Conservation (phyloP, 148 eudicot genomes). For the Fagopyrum homotropicum region DNA sequence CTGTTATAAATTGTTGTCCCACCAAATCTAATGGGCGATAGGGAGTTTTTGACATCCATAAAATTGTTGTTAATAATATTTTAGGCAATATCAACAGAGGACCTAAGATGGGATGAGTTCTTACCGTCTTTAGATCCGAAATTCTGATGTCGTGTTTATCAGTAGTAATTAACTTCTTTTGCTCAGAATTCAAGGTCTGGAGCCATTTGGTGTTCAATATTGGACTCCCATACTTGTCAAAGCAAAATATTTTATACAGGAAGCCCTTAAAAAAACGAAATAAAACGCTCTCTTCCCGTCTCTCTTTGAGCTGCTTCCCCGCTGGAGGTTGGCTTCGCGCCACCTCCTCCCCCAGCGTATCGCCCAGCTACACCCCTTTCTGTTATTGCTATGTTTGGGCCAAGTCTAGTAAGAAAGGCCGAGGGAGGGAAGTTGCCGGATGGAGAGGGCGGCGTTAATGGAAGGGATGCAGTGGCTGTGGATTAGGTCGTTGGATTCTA, state of each 20-base stretch:
- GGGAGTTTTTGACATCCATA: not conserved
- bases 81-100: conserved; percentile 3
- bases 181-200: conserved; percentile 61
- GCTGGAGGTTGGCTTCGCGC: too few relatives aligned
- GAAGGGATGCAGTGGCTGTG: too few relatives aligned
- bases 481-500: too few relatives aligned
- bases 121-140: conserved; percentile 96
- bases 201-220: conserved; percentile 89
- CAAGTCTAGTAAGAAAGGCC: too few relatives aligned
- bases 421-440: too few relatives aligned
- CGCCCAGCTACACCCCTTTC: too few relatives aligned
- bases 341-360: too few relatives aligned
- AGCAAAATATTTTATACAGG: not conserved
- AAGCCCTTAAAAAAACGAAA: not conserved
- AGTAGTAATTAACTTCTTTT: conserved; percentile 58
- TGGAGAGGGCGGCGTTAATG: too few relatives aligned
- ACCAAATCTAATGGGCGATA: not conserved
- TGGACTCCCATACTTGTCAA: conserved; percentile 79
- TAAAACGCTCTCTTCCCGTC: too few relatives aligned
- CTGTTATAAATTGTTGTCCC: not conserved
- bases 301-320: too few relatives aligned
- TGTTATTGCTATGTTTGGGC: too few relatives aligned
- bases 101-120: conserved; percentile 14
- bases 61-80: too few relatives aligned
- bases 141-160: conserved; percentile 79